Percentiles rank a stretch among this genome's conserved stretches.
phyloP scores from a whole-genome alignment of 345 rosid genomes.

The Eucalyptus sp. region DNA sequence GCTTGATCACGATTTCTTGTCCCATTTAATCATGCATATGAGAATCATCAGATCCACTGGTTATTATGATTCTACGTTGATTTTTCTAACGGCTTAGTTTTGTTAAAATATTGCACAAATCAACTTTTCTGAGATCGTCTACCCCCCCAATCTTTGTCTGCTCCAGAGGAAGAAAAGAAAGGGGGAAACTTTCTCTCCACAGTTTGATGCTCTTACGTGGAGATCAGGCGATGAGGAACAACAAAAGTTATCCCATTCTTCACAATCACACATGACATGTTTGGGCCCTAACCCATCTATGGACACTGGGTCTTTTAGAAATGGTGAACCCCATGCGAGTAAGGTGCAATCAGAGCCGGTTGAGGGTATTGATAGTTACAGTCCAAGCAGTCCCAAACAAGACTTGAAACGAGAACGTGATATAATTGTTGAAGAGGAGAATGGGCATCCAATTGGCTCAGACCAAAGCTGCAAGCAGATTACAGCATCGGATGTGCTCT shows the following conservation, averaged over 20 bases:
- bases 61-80: not conserved
- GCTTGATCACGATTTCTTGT: not conserved
- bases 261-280: not conserved
- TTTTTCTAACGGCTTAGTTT: not conserved
- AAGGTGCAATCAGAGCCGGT: not conserved
- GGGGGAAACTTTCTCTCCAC: constrained; percentile 27
- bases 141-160: not conserved
- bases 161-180: constrained; percentile 50
- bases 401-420: not conserved
- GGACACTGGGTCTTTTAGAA: not conserved
- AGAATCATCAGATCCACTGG: not conserved
- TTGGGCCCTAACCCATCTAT: not conserved
- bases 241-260: not conserved
- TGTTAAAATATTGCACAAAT: not conserved
- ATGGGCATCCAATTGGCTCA: not conserved
- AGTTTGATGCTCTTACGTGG: constrained; percentile 17
- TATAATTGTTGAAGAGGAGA: not conserved
- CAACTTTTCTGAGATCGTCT: not conserved
- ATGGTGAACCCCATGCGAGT: constrained; percentile 7
- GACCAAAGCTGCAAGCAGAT: constrained; percentile 9
- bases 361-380: not conserved
- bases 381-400: not conserved
- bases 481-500: constrained; percentile 40
- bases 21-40: not conserved
- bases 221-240: not conserved